Evolutionary conservation across 106 monocot species (phyloP), one percentile per base, ranked within the genome.

Genomic region (Agapanthus africanus): DNA sequence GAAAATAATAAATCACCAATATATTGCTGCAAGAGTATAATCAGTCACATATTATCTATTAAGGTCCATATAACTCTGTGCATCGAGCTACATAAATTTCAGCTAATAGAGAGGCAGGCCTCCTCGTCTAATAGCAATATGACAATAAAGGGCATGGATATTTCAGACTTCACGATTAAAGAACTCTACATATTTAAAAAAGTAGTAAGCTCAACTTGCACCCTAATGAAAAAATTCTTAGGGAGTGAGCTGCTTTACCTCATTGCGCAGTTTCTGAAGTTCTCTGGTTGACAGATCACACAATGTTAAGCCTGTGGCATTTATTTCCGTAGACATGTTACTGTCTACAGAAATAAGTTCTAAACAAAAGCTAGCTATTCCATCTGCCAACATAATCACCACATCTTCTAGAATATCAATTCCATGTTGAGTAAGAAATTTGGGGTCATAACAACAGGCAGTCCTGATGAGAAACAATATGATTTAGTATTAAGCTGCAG

Each of bases 271-370:
- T 71, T 73, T 83, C 65, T 95, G 95, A 68, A 95, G 83, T 63
- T 68, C 73, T 80, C 95, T 83, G 31, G 91, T 95, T 36, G 95
- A 86, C 35, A 95, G 74, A 47, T 73, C 66, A 61, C 95, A 95
- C 59, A 95, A 72, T 13, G 66, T 72, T 66, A 80, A 76, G 63
- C 81, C 77, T 65, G 80, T 63, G n/a, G 70, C 38, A 80, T 69
- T 80, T 33, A 85, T 75, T 65, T 88, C 84, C 54, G 33, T 74
- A 37, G 85, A 73, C 49, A 87, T 59, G 34, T 70, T 76, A 82
- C 95, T 81, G 67, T 95, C 91, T 41, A 95, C 69, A 41, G 91
- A 95, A 62, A 95, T 86, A 74, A 95, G 88, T 69, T 91, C 91
- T 15, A 95, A 65, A 73, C 84, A 95, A 21, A 84, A 60, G 77